These are phyloP conservation scores for Cryptosporidium tyzzeri DNA, from an alignment of 169 alveolate species.

Conservation along the genomic window DNA sequence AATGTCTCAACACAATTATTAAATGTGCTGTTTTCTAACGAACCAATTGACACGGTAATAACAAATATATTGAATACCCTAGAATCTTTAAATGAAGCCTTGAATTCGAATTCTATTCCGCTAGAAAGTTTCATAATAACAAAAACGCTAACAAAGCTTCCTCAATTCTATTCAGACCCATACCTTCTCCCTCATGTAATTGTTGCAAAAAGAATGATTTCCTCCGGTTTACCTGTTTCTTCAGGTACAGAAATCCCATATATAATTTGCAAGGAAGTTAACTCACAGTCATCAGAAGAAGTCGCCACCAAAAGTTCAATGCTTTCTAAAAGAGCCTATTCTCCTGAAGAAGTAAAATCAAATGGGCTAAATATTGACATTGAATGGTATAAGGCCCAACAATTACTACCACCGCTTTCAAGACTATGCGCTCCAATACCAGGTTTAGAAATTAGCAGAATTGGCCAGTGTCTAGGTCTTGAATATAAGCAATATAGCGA, in stretches of 20 bases:
- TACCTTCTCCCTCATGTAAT: conserved; percentile 92
- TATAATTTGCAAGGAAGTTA: conserved; percentile 88
- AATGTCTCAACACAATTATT: conserved; percentile 59
- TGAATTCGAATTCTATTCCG: conserved; percentile 80
- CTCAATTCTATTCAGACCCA: conserved; percentile 91
- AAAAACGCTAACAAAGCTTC: conserved; percentile 93
- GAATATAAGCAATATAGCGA: conserved; percentile 52
- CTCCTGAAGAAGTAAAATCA: conserved; percentile 88
- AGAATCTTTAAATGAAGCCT: conserved; percentile 59
- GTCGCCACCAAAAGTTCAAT: conserved; percentile 26
- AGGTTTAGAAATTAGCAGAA: conserved; percentile 87
- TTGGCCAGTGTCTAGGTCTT: conserved; percentile 71
- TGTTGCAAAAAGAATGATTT: conserved; percentile 92
- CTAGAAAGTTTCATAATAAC: conserved; percentile 92
- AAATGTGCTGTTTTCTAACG: conserved; percentile 35
- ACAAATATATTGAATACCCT: conserved; percentile 2
- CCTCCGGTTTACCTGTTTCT: conserved; percentile 86
- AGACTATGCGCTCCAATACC: conserved; percentile 91
- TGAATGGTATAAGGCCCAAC: conserved; percentile 92
- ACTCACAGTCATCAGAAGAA: conserved; percentile 30
- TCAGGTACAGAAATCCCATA: conserved; percentile 93
- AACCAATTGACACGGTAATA: conserved; percentile 51
- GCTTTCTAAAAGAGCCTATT: conserved; percentile 89
- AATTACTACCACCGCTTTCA: conserved; percentile 92
- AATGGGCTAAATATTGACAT: conserved; percentile 86